phyloP scores from a whole-genome alignment of 805 yeast species.

The Teunomyces kruisii region DNA sequence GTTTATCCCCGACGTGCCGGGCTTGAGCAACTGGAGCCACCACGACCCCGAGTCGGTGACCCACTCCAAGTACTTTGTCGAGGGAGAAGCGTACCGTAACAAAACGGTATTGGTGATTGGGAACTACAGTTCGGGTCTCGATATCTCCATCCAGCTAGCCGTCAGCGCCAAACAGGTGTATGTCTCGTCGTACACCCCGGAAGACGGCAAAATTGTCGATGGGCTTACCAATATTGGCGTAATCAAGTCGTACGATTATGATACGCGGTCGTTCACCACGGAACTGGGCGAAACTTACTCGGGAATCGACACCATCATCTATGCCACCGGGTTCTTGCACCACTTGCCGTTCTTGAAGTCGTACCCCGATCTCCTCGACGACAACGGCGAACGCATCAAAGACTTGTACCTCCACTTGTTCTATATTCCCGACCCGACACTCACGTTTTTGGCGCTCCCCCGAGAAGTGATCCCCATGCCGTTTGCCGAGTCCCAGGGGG shows the following conservation, averaged over 20 bases:
- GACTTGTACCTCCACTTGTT: conserved; percentile 37
- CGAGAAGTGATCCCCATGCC: conserved; percentile 31
- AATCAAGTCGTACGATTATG: conserved; percentile 1
- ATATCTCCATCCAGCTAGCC: conserved; percentile 14
- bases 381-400: conserved; percentile 24
- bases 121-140: conserved; percentile 28
- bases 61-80: conserved; percentile 22
- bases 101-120: conserved; percentile 22
- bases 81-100: conserved; percentile 12
- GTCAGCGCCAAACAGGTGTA: conserved; percentile 12
- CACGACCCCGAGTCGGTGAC: conserved; percentile 13
- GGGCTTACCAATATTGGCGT: conserved; percentile 3
- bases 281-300: conserved; percentile 13
- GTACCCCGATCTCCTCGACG: conserved; percentile 16
- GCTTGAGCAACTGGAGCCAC: conserved; percentile 20
- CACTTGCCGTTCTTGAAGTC: conserved; percentile 21
- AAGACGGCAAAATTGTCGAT: background rate
- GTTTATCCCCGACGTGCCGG: conserved; percentile 19
- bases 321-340: conserved; percentile 25
- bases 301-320: conserved; percentile 19
- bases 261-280: conserved; percentile 5
- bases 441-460: conserved; percentile 34
- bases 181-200: conserved; percentile 10
- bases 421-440: conserved; percentile 27
- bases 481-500: conserved; percentile 41